These are phyloP conservation scores for Grosmannia serpens DNA, from an alignment of 2,329 filamentous ascomycete genomes.

Conservation along the genomic window DNA sequence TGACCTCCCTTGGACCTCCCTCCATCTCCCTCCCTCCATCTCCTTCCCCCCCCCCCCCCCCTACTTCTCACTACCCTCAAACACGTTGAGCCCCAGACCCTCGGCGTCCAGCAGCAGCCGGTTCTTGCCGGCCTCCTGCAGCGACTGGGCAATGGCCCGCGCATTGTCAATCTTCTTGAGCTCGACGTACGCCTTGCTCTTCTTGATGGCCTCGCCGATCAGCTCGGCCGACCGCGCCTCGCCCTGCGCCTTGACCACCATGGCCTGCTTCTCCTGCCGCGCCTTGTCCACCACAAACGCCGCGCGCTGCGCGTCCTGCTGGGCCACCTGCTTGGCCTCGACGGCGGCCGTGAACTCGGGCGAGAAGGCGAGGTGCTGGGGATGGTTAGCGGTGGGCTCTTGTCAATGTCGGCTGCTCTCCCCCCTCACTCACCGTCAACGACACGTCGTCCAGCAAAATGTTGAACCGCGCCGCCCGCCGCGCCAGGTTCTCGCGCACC, in stretches of 20 bases:
- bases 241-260: conserved; percentile 96
- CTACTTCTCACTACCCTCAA: conserved; percentile 35
- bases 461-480: conserved; percentile 89
- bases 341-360: conserved; percentile 64
- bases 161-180: conserved; percentile 98
- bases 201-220: conserved; percentile 99
- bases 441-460: conserved; percentile 97
- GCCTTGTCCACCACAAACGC: conserved; percentile 98
- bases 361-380: conserved; percentile 58
- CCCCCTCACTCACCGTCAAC: conserved; percentile 56
- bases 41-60: conserved; percentile 16
- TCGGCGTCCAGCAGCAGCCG: conserved; percentile 87
- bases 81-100: conserved; percentile 84
- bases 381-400: not conserved
- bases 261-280: conserved; percentile 97
- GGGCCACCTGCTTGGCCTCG: conserved; percentile 63
- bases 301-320: conserved; percentile 92
- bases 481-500: conserved; percentile 84
- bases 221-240: conserved; percentile 95
- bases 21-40: no score
- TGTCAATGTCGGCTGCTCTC: no score
- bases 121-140: conserved; percentile 83
- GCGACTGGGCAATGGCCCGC: conserved; percentile 69
- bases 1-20: no score
- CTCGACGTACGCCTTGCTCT: conserved; percentile 93